Evolutionary conservation across 345 rosid species (phyloP).

Genomic region (Erysimum cheiranthoides): DNA sequence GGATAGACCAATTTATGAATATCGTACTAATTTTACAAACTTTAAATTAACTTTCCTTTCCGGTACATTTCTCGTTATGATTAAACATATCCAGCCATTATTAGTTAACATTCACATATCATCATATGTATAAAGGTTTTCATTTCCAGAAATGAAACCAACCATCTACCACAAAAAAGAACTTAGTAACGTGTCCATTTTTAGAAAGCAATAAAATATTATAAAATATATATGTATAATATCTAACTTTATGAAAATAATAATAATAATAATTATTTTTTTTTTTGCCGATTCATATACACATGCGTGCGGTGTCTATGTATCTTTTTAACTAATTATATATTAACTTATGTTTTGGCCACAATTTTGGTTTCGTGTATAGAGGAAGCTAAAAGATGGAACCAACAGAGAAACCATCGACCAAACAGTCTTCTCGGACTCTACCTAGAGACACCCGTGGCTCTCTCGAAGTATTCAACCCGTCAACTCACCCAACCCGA

Average conservation of each 20-base stretch:
- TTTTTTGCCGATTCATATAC: slow-evolving; percentile 19
- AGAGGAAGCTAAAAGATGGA: slow-evolving; percentile 53
- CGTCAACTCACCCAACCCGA: slow-evolving; percentile 58
- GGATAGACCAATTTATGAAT: neutral
- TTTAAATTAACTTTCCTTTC: neutral
- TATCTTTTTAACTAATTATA: slow-evolving; percentile 21
- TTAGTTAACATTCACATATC: neutral
- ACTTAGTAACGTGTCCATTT: slow-evolving; percentile 23
- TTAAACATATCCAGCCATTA: neutral
- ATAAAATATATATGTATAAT: neutral
- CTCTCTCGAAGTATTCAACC: slow-evolving; percentile 90
- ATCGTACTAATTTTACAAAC: neutral
- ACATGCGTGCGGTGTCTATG: slow-evolving; percentile 33
- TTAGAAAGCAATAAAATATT: slow-evolving; percentile 9
- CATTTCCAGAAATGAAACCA: slow-evolving; percentile 17
- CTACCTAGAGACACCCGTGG: slow-evolving; percentile 74
- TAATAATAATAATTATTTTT: too few relatives aligned
- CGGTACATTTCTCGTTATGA: neutral
- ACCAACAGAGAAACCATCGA: slow-evolving; percentile 53
- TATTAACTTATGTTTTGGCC: slow-evolving; percentile 3
- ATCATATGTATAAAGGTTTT: slow-evolving; percentile 15
- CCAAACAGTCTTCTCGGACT: slow-evolving; percentile 49
- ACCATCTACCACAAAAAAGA: slow-evolving; percentile 21
- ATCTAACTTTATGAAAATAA: neutral
- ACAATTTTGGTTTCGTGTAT: slow-evolving; percentile 13